These are phyloP conservation scores for Tuber magnatum DNA, from an alignment of 495 filamentous ascomycete species.

Conservation along the genomic window DNA sequence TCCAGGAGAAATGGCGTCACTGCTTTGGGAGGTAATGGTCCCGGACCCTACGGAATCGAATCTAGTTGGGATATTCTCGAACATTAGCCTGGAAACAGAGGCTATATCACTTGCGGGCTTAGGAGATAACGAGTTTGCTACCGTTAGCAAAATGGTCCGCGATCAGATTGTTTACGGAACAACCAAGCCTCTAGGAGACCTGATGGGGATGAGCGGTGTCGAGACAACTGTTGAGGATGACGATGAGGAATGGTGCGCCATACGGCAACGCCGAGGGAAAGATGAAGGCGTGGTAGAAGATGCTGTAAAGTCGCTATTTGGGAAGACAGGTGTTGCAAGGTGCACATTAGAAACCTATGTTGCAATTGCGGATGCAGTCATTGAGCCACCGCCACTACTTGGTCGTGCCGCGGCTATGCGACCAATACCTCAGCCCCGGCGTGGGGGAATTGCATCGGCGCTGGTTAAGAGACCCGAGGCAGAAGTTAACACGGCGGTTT, in stretches of 20 bases:
- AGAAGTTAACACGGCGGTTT: constrained; percentile 34
- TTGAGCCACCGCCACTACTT: constrained; percentile 33
- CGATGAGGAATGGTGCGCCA: constrained; percentile 26
- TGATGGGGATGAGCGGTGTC: constrained; percentile 18
- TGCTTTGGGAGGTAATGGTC: constrained; percentile 39
- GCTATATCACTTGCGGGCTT: constrained; percentile 24
- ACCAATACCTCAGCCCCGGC: constrained; percentile 29
- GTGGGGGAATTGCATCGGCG: constrained; percentile 11
- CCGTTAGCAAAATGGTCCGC: constrained; percentile 32
- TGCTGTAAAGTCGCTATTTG: constrained; percentile 32
- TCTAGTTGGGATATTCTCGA: constrained; percentile 36
- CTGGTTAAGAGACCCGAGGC: constrained; percentile 22
- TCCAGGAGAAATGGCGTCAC: constrained; percentile 31
- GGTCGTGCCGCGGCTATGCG: constrained; percentile 29
- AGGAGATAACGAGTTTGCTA: constrained; percentile 33
- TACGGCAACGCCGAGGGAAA: constrained; percentile 24
- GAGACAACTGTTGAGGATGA: constrained; percentile 33
- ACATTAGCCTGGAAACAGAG: constrained; percentile 29
- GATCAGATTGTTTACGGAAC: constrained; percentile 34
- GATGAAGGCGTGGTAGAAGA: constrained; percentile 36
- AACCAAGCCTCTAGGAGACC: constrained; percentile 22
- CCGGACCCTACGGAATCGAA: constrained; percentile 34
- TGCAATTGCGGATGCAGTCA: constrained; percentile 34
- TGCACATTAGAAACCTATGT: constrained; percentile 39
- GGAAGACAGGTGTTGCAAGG: constrained; percentile 18